These are phyloP conservation scores for Retiboletus fuscus DNA, from an alignment of 1,284 basidiomycete species.

Conservation along the genomic window DNA sequence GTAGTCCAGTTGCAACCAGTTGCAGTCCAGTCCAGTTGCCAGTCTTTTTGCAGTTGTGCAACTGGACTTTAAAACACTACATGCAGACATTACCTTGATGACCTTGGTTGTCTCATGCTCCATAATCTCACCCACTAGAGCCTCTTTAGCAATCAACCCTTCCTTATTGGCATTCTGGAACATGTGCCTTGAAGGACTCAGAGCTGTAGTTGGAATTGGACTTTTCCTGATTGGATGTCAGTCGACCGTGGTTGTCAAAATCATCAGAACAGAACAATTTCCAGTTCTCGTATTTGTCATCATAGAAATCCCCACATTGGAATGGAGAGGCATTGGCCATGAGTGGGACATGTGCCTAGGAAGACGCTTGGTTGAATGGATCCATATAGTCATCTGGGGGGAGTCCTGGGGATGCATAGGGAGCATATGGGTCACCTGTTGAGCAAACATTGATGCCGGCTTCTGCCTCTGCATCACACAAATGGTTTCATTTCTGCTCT, in stretches of 20 bases:
- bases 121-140: slow-evolving; percentile 80
- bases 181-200: slow-evolving; percentile 94
- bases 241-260: slow-evolving; percentile 78
- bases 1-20: no score
- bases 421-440: slow-evolving; percentile 82
- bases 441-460: slow-evolving; percentile 78
- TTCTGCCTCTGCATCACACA: slow-evolving; percentile 80
- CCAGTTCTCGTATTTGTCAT: neutral
- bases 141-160: slow-evolving; percentile 82
- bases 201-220: slow-evolving; percentile 84
- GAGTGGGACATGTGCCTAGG: slow-evolving; percentile 75
- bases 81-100: no score
- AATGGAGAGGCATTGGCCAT: slow-evolving; percentile 57
- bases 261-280: slow-evolving; percentile 68
- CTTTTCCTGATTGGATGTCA: slow-evolving; percentile 82
- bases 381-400: slow-evolving; percentile 60
- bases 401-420: slow-evolving; percentile 68
- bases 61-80: no score
- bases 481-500: slow-evolving; percentile 81
- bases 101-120: slow-evolving; percentile 91
- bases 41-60: no score
- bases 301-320: neutral
- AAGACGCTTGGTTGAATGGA: slow-evolving; percentile 57
- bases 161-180: slow-evolving; percentile 85
- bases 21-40: no score